Percentiles rank a stretch among this genome's conserved stretches.
Evolutionary conservation across 441 rosid genomes (phyloP).

Genomic region (Brassica hybrid): DNA sequence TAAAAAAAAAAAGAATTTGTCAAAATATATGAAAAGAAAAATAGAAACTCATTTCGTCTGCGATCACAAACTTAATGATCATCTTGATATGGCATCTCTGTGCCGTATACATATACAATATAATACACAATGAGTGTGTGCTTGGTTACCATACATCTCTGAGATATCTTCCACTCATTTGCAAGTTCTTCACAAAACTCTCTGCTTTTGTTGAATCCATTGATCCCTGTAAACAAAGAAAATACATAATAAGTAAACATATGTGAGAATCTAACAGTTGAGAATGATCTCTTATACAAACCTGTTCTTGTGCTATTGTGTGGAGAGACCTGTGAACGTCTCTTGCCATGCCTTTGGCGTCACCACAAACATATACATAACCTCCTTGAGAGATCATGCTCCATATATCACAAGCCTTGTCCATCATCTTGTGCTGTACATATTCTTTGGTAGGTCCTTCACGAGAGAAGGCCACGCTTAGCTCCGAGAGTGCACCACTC

Average conservation of each 20-base stretch:
- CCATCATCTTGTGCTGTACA: constrained; percentile 93
- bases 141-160: constrained; percentile 66
- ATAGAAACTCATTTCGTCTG: constrained; percentile 7
- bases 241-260: background rate
- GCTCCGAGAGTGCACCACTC: constrained; percentile 80
- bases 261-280: background rate
- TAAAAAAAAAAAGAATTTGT: background rate
- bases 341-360: constrained; percentile 67
- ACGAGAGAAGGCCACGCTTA: constrained; percentile 89
- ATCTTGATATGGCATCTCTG: constrained; percentile 22
- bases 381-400: constrained; percentile 54
- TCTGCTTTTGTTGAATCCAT: constrained; percentile 79
- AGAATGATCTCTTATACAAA: background rate
- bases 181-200: constrained; percentile 89
- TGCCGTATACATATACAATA: constrained; percentile 31
- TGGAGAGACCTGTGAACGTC: constrained; percentile 61
- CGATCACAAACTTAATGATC: constrained; percentile 39
- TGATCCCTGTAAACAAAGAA: constrained; percentile 64
- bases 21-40: constrained; percentile 25
- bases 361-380: constrained; percentile 61
- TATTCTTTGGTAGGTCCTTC: constrained; percentile 96
- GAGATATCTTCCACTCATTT: constrained; percentile 82
- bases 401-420: constrained; percentile 64
- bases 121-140: constrained; percentile 27
- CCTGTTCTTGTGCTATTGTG: constrained; percentile 66